Evolutionary conservation across 768 basidiomycete genomes (phyloP), one percentile per base, ranked within the genome.

Genomic region (Leccinum truebloodii): DNA sequence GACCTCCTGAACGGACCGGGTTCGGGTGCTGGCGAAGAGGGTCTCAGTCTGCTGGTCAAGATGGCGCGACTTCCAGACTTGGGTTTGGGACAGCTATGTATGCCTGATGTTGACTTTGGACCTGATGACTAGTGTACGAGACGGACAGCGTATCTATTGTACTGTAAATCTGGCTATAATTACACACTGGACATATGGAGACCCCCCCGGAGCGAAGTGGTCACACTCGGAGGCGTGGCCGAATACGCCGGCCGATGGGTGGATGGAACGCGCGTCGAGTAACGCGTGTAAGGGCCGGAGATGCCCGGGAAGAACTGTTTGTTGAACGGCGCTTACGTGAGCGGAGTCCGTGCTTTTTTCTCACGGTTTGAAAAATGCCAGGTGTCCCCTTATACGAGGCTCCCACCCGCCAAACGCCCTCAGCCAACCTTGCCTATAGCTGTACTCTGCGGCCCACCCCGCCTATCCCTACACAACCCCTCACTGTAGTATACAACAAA

Each of bases 61-160:
- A 91, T 92, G 90, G 87, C 89, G 22, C 79, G 90, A 51, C 75
- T 91, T 41, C 80, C 85, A 60, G 90, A 92, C 73, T 75, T 92
- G 59, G 90, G 89, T 0, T 78, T 92, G 13, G 87, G 80, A 22
- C 88, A 91, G 71, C 69, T 92, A 4, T 74, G 73, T 63, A 51
- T 75, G 14, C 73, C 73, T 32, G 74, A 69, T 8, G 50, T 74
- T 14, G 65, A 75, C 53, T 67, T 73, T 18, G 73, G 61, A 32
- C 59, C 61, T 24, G 67, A 63, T 22, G 52, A 37, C 20, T 71
- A 70, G 52, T 14, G 68, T 66, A 46, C 57, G 37, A 52, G 39
- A 58, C 20, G 18, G 16, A 24, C 59, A 57, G 58, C 18, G 48
- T 55, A 66, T 59, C 55, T 65, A 60, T 63, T 52, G 53, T 67